Conservation (phyloP, 805 yeast genomes). For the Spathaspora sp. region DNA sequence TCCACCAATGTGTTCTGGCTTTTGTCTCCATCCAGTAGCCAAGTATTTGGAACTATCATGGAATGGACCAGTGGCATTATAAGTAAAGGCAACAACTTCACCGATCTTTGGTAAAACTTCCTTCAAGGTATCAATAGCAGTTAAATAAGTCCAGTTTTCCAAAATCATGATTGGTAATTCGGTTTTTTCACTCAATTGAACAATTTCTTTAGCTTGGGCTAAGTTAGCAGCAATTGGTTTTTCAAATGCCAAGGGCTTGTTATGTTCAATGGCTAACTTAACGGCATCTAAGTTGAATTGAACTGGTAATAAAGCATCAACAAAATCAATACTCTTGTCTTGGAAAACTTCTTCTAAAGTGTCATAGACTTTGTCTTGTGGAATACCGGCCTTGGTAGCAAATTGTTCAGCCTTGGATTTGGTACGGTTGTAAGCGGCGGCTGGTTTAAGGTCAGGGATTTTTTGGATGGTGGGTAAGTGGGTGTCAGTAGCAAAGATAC, state of each 20-base stretch:
- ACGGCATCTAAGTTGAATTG: conserved; percentile 71
- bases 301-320: conserved; percentile 89
- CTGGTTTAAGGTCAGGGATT: conserved; percentile 50
- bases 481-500: conserved; percentile 80
- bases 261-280: conserved; percentile 62
- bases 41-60: conserved; percentile 56
- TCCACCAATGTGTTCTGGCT: conserved; percentile 92
- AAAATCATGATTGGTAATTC: conserved; percentile 70
- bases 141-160: conserved; percentile 82
- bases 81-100: conserved; percentile 62
- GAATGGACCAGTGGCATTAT: conserved; percentile 73
- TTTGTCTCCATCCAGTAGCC: conserved; percentile 79
- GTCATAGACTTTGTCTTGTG: conserved; percentile 50
- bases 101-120: conserved; percentile 70
- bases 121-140: conserved; percentile 52
- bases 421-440: conserved; percentile 81
- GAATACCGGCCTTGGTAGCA: conserved; percentile 59
- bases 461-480: conserved; percentile 74
- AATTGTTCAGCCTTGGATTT: conserved; percentile 77
- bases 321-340: conserved; percentile 65
- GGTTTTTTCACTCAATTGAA: conserved; percentile 56
- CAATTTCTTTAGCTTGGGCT: conserved; percentile 77
- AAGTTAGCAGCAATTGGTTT: conserved; percentile 90
- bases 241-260: conserved; percentile 79
- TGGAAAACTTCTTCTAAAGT: conserved; percentile 59